Evolutionary conservation across 2,329 filamentous ascomycete species (phyloP), one percentile per base, ranked within the genome.

Genomic region (Pyrenophora seminiperda): DNA sequence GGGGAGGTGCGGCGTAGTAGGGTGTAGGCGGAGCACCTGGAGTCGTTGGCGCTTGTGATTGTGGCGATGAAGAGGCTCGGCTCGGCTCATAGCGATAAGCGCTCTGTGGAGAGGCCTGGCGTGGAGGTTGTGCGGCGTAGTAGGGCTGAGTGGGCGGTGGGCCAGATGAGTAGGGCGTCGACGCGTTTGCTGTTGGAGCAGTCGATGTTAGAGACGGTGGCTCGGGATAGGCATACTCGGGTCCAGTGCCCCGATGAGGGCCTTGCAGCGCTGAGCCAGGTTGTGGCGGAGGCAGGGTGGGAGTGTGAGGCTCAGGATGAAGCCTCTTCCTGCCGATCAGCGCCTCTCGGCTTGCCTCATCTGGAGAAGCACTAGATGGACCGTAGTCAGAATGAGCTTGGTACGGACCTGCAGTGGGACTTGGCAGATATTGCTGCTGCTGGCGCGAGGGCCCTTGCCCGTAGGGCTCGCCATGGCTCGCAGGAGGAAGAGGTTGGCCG

Each of bases 281-380:
- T 62, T 76, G 76, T 47, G 77, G 77, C 50, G 77, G 77, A 41
- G 77, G 76, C 54, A 78, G 67, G 37, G 77, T 80, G 20, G 77
- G 77, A 49, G 77, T 79, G 58, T 80, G 77, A 63, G 78, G 77
- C 70, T 79, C 77, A 33, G 77, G 72, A 49, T 72, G 73, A 20
- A 72, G 67, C 57, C 78, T 76, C 72, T 79, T 80, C 65, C 72
- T 73, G 60, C 74, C 69, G 50, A 67, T 70, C 54, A 72, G 61
- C 51, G 66, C 55, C 59, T 74, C 71, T 70, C 70, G 69, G 58
- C 56, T 65, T 48, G 62, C 65, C 54, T 73, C 72, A 68, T 74
- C 71, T 56, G 70, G 69, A 33, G 67, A 61, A 63, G 62, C 62
- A 65, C 67, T 58, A 54, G 68, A 58, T 36, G 63, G 60, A 64